Base-by-base conservation (phyloP, 306 rosid species). In the Oxytropis ochrocephala region DNA sequence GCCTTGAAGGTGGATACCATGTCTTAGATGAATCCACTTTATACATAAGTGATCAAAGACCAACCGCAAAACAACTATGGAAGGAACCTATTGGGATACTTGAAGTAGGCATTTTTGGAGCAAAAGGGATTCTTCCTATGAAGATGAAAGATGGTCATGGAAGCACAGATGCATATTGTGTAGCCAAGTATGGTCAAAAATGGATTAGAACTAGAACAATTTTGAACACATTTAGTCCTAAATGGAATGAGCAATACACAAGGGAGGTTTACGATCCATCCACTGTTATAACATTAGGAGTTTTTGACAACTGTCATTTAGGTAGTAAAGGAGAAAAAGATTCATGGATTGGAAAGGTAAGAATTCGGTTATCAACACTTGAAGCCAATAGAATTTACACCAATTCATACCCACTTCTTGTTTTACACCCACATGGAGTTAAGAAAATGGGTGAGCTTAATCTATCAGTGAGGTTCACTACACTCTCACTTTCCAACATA, bases 181-280 rank as follows among this genome's bases (percentile, higher is more conserved):
- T 89, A 5, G 97, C 88, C 0, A 89, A 87, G 76, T 89, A 92
- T n/a, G 95, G 97, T 62, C 95, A 92, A 59, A 92, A 92, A 79
- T 92, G 97, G 96, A 82, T 92, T 63, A 42, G 97, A 49, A 92
- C 97, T 2, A 69, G 97, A 77, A 92, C 97, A 14, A 82, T 92
- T 50, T 63, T 87, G 0, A 78, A 92, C 76, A 81, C 90, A 6
- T 80, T 81, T 12, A 78, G 64, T 74, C 97, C 97, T 7, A 89
- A 82, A 74, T 91, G 97, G 97, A 91, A 91, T 43, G 97, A 91
- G 84, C 97, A 91, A 75, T 91, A 91, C 83, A 89, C 97, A 58
- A 87, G 96, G 96, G 96, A 91, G 80, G 95, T 91, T 17, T 87
- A 85, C 60, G 96, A 91, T 71, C 95, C 97, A 11, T 89, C 96